A percentile compares a stretch with the other conserved stretches of the same genome.
These are phyloP conservation scores for Marasmius fiardii DNA, from an alignment of 1,284 basidiomycete genomes.

Conservation along the genomic window DNA sequence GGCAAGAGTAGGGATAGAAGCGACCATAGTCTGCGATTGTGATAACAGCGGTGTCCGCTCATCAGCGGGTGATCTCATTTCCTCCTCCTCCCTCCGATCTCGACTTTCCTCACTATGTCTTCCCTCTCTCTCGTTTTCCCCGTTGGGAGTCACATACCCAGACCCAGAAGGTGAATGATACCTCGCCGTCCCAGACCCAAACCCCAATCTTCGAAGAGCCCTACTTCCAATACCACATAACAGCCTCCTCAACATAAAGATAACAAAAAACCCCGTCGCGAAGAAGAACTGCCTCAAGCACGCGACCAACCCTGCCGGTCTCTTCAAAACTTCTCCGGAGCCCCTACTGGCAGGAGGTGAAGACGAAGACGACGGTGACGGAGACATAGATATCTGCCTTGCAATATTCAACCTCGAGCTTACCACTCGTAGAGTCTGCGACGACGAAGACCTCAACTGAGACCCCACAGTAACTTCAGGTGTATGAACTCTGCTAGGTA, in stretches of 20 bases:
- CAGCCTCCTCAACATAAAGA: neutral
- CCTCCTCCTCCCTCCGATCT: too few species aligned
- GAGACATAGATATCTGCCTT: neutral
- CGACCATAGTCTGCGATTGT: too few species aligned
- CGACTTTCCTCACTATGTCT: too few species aligned
- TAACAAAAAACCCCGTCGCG: neutral
- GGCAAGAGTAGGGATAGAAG: neutral
- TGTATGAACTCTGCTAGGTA: constrained; percentile 4
- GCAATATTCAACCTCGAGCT: constrained; percentile 7
- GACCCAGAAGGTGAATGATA: too few species aligned
- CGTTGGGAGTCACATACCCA: too few species aligned
- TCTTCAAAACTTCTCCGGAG: neutral
- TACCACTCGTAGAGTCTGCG: neutral
- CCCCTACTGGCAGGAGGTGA: neutral
- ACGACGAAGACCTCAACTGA: neutral
- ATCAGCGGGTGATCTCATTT: too few species aligned
- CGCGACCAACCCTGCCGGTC: neutral
- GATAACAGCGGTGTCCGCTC: neutral
- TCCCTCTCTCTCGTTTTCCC: too few species aligned
- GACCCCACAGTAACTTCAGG: too few species aligned
- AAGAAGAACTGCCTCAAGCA: neutral
- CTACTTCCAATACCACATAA: neutral
- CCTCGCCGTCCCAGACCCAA: too few species aligned
- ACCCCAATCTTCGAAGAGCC: too few species aligned
- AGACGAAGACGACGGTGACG: neutral